Percentiles rank a stretch among this genome's conserved stretches.
Conservation (phyloP, 2,329 filamentous ascomycete genomes). For the Ilyonectria sp. region DNA sequence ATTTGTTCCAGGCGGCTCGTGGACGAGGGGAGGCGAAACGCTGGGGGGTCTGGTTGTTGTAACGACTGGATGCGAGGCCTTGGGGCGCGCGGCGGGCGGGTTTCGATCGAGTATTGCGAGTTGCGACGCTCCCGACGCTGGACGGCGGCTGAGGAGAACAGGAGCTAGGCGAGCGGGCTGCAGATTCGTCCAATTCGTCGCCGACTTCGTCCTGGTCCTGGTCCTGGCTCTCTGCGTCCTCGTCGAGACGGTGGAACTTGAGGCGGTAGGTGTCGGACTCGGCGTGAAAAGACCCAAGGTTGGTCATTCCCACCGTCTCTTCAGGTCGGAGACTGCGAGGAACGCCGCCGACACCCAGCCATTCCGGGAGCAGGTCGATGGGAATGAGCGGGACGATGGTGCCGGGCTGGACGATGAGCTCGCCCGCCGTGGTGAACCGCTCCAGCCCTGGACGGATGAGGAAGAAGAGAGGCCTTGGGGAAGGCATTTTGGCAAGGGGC, state of each 20-base stretch:
- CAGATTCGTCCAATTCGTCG: slow-evolving; percentile 14
- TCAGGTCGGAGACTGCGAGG: slow-evolving; percentile 58
- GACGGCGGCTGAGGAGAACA: background rate
- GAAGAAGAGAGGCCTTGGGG: slow-evolving; percentile 54
- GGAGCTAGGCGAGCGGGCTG: slow-evolving; percentile 14
- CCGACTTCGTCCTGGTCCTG: slow-evolving; percentile 3
- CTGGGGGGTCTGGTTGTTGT: slow-evolving; percentile 24
- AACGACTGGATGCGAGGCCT: slow-evolving; percentile 37
- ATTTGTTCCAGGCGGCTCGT: background rate
- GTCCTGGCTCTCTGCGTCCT: slow-evolving; percentile 9
- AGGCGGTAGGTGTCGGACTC: slow-evolving; percentile 40
- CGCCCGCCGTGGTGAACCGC: slow-evolving; percentile 40
- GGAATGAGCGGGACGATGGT: slow-evolving; percentile 69
- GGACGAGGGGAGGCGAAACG: slow-evolving; percentile 8
- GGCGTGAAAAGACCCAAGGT: slow-evolving; percentile 53
- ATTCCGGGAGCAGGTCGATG: slow-evolving; percentile 65
- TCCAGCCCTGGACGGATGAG: slow-evolving; percentile 58
- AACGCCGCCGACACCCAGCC: slow-evolving; percentile 60
- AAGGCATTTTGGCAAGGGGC: slow-evolving; percentile 33
- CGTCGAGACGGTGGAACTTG: slow-evolving; percentile 28
- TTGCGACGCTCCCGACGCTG: background rate
- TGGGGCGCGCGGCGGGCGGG: slow-evolving; percentile 5
- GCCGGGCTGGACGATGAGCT: slow-evolving; percentile 46
- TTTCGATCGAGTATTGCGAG: slow-evolving; percentile 6
- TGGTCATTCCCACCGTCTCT: slow-evolving; percentile 57